phyloP scores from a whole-genome alignment of 371 early-diverging fungal species.

The Saksenaea oblongispora region DNA sequence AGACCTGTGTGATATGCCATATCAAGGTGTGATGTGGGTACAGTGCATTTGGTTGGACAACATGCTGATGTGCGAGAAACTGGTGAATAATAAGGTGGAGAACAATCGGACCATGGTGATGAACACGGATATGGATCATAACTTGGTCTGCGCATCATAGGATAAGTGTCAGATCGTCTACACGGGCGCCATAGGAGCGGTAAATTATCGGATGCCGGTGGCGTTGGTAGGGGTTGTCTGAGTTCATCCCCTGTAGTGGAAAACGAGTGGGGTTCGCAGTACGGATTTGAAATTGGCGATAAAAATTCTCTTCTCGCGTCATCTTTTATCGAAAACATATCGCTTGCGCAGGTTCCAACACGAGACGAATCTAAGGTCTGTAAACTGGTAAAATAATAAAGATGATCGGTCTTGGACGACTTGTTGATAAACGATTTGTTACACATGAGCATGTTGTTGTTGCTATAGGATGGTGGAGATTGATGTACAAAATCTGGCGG shows the following conservation, averaged over 20 bases:
- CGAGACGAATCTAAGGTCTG: neutral
- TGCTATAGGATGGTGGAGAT: neutral
- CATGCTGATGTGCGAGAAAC: neutral
- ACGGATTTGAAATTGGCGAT: neutral
- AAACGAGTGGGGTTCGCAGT: neutral
- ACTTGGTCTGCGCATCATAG: neutral
- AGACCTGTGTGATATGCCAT: neutral
- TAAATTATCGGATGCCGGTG: neutral
- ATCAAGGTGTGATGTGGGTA: neutral
- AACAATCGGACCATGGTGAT: neutral
- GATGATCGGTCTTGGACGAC: neutral
- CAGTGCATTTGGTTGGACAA: neutral
- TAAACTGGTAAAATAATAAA: neutral
- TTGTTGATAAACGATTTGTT: constrained; percentile 46
- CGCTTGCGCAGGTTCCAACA: neutral
- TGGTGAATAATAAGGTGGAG: neutral
- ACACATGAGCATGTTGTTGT: constrained; percentile 77
- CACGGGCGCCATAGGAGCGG: neutral
- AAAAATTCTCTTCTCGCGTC: neutral
- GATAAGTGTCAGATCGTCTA: neutral
- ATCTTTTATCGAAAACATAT: neutral
- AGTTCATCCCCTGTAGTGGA: neutral
- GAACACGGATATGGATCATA: neutral
- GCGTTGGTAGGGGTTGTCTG: neutral
- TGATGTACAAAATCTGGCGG: neutral